Evolutionary conservation across 805 yeast species (phyloP).

Genomic region (Kuraishia piskuri): DNA sequence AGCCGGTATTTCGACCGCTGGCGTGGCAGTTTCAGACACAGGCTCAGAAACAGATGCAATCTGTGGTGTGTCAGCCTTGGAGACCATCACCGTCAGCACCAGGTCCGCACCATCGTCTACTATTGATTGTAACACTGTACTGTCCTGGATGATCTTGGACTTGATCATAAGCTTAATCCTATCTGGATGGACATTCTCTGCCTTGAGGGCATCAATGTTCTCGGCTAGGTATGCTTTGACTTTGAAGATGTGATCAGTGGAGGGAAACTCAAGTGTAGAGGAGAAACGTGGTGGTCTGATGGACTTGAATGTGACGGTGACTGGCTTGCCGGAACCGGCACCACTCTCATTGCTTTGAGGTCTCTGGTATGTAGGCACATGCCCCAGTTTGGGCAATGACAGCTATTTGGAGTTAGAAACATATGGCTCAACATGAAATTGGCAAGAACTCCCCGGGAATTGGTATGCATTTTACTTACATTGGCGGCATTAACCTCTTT

Average conservation of each 20-base stretch:
- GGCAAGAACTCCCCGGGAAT: neutral
- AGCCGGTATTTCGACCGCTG: slow-evolving; percentile 1
- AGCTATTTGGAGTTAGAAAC: slow-evolving; percentile 4
- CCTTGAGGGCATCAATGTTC: slow-evolving; percentile 16
- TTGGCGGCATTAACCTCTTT: slow-evolving; percentile 9
- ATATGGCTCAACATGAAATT: no score
- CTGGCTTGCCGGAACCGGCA: slow-evolving; percentile 8
- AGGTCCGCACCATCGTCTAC: slow-evolving; percentile 14
- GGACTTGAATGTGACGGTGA: slow-evolving; percentile 44
- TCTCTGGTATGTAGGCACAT: slow-evolving; percentile 22
- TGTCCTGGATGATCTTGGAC: slow-evolving; percentile 42
- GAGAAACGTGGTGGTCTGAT: slow-evolving; percentile 66
- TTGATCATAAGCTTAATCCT: slow-evolving; percentile 39
- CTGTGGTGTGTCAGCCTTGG: slow-evolving; percentile 6
- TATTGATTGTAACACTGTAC: slow-evolving; percentile 19
- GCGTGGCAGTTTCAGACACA: neutral
- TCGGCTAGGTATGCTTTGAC: slow-evolving; percentile 29
- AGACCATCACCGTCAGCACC: slow-evolving; percentile 26
- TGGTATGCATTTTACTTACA: neutral
- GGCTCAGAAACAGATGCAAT: neutral
- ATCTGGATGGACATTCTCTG: slow-evolving; percentile 17
- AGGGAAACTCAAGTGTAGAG: slow-evolving; percentile 9
- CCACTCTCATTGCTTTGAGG: slow-evolving; percentile 20
- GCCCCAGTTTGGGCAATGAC: slow-evolving; percentile 7
- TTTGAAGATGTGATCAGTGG: slow-evolving; percentile 22